Conservation (phyloP, 176 grass and related monocot genomes). For the Aechmea fasciata region DNA sequence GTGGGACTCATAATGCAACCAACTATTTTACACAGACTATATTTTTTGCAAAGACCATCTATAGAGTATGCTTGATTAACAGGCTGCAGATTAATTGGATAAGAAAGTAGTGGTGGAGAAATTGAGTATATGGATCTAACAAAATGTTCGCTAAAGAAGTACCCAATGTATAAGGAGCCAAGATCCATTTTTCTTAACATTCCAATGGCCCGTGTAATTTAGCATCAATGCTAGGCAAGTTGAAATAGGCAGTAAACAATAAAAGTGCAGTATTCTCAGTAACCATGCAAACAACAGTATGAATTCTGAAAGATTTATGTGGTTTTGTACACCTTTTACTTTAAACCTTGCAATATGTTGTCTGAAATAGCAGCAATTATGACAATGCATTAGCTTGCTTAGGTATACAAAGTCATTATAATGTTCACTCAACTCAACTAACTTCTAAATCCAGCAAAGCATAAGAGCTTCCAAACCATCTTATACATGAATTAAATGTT, state of each 20-base stretch:
- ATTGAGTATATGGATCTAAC: neutral
- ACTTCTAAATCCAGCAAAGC: too few species aligned
- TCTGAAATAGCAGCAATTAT: neutral
- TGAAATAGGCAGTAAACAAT: conserved; percentile 13
- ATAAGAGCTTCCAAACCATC: too few species aligned
- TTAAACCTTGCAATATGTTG: neutral
- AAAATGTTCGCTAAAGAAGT: conserved; percentile 72
- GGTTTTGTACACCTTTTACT: neutral
- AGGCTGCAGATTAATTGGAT: neutral
- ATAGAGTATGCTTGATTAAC: too few species aligned
- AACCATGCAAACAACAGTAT: neutral
- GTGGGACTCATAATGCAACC: too few species aligned
- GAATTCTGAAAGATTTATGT: neutral
- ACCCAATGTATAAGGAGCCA: conserved; percentile 67
- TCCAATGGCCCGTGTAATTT: conserved; percentile 52
- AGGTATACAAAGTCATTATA: neutral
- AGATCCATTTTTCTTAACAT: conserved; percentile 89
- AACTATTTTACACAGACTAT: too few species aligned
- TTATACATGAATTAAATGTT: too few species aligned
- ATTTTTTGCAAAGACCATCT: too few species aligned
- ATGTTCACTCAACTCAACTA: neutral
- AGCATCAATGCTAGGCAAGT: conserved; percentile 21
- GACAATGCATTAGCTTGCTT: neutral
- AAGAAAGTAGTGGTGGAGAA: neutral
- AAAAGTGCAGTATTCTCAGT: neutral